Evolutionary conservation across 2,329 filamentous ascomycete species (phyloP), one percentile per base, ranked within the genome.

Genomic region (Fusarium duplospermum): DNA sequence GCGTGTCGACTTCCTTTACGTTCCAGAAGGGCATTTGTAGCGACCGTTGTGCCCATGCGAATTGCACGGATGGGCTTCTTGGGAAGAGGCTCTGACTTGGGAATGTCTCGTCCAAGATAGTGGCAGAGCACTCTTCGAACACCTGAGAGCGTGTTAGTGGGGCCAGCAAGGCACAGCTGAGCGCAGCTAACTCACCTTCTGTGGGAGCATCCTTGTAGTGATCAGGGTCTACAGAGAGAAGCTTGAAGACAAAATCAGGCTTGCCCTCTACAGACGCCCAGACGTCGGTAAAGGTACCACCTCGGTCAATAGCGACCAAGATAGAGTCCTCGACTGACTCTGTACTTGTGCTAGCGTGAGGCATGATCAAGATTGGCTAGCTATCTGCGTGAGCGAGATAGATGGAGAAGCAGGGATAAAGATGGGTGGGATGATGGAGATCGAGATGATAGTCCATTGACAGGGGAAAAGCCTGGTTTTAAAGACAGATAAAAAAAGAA

Each of bases 41-140:
- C 92, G 7, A 94, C 92, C 0, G 92, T 94, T 2, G 93, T 94
- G 38, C 92, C 93, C 91, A 94, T 94, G 33, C 92, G 89, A 78
- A 94, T 93, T 70, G 90, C 92, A 77, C 92, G 90, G 59, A 84
- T 80, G 27, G 80, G 75, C 5, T 78, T 77, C 16, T 82, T 80
- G 24, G 83, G 80, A 8, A 84, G 70, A 8, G 80, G 76, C 18
- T 79, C 70, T 20, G 78, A 78, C 16, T 80, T 75, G 6, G 80
- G 80, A 18, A 82, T 73, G 3, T 78, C 45, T 31, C 52, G 31
- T 14, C 36, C 61, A 38, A 36, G 57, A 45, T 45, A 67, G 61
- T 62, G 57, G 42, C 24, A 61, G 9, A 63, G 57, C 24, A 65
- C 70, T 65, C 52, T 64, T 18, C 70, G 61, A 27, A 72, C 65